A percentile compares a stretch with the other conserved stretches of the same genome.
phyloP scores from a whole-genome alignment of 331 rosid genomes.

The Malus hybrid region DNA sequence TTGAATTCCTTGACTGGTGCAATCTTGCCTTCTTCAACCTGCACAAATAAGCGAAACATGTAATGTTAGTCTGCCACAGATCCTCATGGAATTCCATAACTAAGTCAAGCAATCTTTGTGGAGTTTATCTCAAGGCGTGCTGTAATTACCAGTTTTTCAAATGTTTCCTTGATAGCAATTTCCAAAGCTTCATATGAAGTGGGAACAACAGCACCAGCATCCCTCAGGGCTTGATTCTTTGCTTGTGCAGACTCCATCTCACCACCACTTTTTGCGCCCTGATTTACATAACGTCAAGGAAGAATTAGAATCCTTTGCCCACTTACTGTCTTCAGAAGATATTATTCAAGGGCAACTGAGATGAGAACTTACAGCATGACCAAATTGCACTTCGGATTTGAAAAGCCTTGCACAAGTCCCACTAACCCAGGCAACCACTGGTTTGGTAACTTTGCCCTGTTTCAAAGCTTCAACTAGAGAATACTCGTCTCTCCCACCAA shows the following conservation, averaged over 20 bases:
- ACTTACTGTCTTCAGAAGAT: conserved; percentile 2
- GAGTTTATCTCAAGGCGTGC: conserved; percentile 1
- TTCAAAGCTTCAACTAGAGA: conserved; percentile 93
- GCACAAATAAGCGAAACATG: conserved; percentile 4
- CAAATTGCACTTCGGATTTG: conserved; percentile 99
- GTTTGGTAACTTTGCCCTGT: conserved; percentile 89
- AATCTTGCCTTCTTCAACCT: conserved; percentile 73
- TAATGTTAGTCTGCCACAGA: conserved; percentile 10
- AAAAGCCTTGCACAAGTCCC: conserved; percentile 97
- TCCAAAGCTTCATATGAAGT: conserved; percentile 89
- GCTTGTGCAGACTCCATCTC: conserved; percentile 99
- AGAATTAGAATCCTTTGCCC: conserved; percentile 12
- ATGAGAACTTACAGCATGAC: conserved; percentile 84
- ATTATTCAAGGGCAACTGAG: conserved; percentile 12
- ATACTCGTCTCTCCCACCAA: conserved; percentile 96
- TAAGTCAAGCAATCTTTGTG: not conserved
- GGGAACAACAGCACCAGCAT: conserved; percentile 97
- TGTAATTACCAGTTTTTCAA: conserved; percentile 67
- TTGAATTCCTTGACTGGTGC: conserved; percentile 69
- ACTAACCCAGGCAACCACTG: conserved; percentile 99
- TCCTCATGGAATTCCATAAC: not conserved
- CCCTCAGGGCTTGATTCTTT: conserved; percentile 87
- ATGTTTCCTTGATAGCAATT: conserved; percentile 69
- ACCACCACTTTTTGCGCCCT: conserved; percentile 99
- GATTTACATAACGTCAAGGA: conserved; percentile 17